Evolutionary conservation across 345 rosid species (phyloP).

Genomic region (Salix exigua): DNA sequence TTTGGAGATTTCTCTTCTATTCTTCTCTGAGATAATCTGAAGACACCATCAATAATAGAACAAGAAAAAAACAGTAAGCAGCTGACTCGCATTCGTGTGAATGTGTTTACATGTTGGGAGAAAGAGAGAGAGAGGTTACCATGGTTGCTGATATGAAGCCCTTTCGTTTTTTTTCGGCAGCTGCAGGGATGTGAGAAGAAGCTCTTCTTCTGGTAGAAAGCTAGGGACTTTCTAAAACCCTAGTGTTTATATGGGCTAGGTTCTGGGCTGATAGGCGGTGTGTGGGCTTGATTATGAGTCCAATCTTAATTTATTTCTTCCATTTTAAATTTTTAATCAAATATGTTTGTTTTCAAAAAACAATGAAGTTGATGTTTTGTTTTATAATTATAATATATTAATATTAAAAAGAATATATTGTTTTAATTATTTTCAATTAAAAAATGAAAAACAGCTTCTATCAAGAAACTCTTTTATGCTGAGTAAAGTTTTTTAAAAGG

Average conservation of each 20-base stretch:
- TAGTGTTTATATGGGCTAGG: neutral
- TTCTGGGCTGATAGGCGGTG: neutral
- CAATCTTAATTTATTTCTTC: neutral
- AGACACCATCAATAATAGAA: neutral
- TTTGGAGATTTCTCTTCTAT: conserved; percentile 25
- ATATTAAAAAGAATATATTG: too few species aligned
- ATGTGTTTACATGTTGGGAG: neutral
- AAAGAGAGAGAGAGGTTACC: neutral
- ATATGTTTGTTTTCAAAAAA: too few species aligned
- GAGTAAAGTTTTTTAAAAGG: too few species aligned
- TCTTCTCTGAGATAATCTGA: conserved; percentile 29
- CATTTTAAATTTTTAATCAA: too few species aligned
- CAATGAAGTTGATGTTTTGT: too few species aligned
- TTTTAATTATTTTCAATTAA: too few species aligned
- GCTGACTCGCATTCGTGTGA: neutral
- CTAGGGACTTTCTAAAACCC: neutral
- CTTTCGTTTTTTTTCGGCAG: neutral
- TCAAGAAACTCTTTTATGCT: too few species aligned
- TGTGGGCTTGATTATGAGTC: neutral
- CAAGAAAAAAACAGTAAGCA: neutral
- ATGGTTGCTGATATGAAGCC: neutral
- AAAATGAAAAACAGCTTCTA: too few species aligned
- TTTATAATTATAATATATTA: too few species aligned
- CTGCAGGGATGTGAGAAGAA: neutral
- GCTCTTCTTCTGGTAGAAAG: neutral